Evolutionary conservation across 306 rosid genomes (phyloP).

Genomic region (Cucurbita pepo): DNA sequence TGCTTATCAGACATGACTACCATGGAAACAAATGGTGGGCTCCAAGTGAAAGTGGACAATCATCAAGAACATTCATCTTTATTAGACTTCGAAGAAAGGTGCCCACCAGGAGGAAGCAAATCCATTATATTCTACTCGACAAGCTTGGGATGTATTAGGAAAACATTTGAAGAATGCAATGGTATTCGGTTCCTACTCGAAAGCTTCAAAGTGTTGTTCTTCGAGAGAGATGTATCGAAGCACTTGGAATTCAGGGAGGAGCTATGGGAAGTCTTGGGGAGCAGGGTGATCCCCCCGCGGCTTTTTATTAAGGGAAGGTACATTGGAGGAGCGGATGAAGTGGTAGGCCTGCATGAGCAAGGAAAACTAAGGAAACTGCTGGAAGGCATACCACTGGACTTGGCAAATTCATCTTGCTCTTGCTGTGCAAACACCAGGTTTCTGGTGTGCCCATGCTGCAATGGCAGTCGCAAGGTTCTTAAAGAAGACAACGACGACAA

Average conservation of each 20-base stretch:
- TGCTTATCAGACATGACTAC: neutral
- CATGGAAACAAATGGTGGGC: slow-evolving; percentile 1
- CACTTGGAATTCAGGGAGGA: slow-evolving; percentile 75
- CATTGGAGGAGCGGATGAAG: slow-evolving; percentile 94
- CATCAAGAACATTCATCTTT: slow-evolving; percentile 29
- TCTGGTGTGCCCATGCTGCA: slow-evolving; percentile 48
- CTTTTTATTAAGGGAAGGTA: slow-evolving; percentile 77
- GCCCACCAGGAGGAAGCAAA: slow-evolving; percentile 64
- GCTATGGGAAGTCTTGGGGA: slow-evolving; percentile 49
- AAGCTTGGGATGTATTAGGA: slow-evolving; percentile 70
- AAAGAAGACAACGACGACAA: slow-evolving; percentile 6
- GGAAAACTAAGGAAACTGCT: slow-evolving; percentile 60
- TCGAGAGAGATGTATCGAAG: slow-evolving; percentile 78
- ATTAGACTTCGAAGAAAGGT: slow-evolving; percentile 42
- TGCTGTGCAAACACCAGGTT: slow-evolving; percentile 54
- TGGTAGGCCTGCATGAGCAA: slow-evolving; percentile 62
- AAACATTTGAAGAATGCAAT: slow-evolving; percentile 69
- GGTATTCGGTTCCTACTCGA: slow-evolving; percentile 52
- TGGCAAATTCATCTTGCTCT: slow-evolving; percentile 25
- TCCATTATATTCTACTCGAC: slow-evolving; percentile 69
- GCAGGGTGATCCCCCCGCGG: slow-evolving; percentile 69
- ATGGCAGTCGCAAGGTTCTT: slow-evolving; percentile 64
- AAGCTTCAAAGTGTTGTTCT: slow-evolving; percentile 42
- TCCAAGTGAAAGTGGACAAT: slow-evolving; percentile 3
- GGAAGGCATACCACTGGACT: slow-evolving; percentile 42